Conservation (phyloP, 208 protist genomes). For the Tritrichomonas foetus region DNA sequence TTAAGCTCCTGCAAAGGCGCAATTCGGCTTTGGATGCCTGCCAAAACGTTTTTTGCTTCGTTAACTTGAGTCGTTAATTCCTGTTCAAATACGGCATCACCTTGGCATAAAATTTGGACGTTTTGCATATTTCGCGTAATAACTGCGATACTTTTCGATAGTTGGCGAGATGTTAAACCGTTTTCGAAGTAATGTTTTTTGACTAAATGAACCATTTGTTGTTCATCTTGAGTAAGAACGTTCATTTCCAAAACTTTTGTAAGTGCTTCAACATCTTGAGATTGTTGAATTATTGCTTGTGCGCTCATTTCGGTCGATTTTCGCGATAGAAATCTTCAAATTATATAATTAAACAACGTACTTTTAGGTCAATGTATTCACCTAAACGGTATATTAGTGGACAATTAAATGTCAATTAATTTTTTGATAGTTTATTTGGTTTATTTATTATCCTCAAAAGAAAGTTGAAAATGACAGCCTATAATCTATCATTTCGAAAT, state of each 20-base stretch:
- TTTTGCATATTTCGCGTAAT: constrained; percentile 7
- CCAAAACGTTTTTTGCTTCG: neutral
- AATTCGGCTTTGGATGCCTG: neutral
- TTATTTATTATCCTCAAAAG: too few species aligned
- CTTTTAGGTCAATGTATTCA: too few species aligned
- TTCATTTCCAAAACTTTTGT: neutral
- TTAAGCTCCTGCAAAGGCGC: neutral
- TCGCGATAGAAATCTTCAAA: too few species aligned
- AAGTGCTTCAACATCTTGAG: neutral
- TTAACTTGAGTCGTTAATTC: constrained; percentile 1
- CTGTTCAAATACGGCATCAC: neutral
- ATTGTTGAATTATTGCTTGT: too few species aligned
- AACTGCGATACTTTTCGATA: neutral
- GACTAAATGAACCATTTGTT: constrained; percentile 4
- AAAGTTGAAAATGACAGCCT: too few species aligned
- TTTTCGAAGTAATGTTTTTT: constrained; percentile 37
- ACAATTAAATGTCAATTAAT: too few species aligned
- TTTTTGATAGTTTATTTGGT: too few species aligned
- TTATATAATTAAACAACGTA: too few species aligned
- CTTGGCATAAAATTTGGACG: neutral
- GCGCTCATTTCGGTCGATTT: too few species aligned
- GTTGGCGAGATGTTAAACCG: neutral
- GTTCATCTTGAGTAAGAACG: constrained; percentile 12
- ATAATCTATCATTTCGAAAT: too few species aligned
- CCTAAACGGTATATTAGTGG: too few species aligned